phyloP scores from a whole-genome alignment of 1,284 basidiomycete species.

The Chiua sp. region DNA sequence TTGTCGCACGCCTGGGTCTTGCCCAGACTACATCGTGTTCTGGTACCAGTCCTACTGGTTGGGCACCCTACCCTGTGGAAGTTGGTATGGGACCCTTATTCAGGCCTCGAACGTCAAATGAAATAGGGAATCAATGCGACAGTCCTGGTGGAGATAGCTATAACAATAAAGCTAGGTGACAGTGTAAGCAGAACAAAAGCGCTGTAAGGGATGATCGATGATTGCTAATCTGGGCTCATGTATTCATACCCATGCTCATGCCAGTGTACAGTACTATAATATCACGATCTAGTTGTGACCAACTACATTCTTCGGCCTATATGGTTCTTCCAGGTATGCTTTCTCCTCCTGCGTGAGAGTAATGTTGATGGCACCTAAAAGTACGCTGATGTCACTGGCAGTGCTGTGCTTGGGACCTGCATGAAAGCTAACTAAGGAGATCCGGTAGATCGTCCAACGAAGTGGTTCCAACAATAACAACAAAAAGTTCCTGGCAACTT shows the following conservation, averaged over 20 bases:
- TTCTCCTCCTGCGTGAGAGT: constrained; percentile 50
- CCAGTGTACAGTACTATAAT: too few species aligned
- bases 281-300: constrained; percentile 31
- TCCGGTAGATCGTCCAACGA: too few species aligned
- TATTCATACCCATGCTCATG: too few species aligned
- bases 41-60: not conserved
- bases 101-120: not conserved
- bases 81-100: constrained; percentile 5
- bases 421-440: constrained; percentile 42
- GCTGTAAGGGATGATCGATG: too few species aligned
- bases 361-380: constrained; percentile 37
- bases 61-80: constrained; percentile 7
- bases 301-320: constrained; percentile 38
- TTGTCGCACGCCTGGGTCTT: constrained; percentile 23
- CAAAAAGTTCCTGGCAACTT: too few species aligned
- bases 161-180: not conserved
- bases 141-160: not conserved
- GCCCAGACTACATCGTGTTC: not conserved
- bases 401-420: constrained; percentile 7
- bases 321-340: constrained; percentile 46
- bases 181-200: not conserved
- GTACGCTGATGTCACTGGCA: not conserved
- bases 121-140: not conserved
- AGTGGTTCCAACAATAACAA: too few species aligned
- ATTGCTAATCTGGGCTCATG: too few species aligned